Conservation (phyloP, 148 eudicot genomes). For the Diospyros lotus region DNA sequence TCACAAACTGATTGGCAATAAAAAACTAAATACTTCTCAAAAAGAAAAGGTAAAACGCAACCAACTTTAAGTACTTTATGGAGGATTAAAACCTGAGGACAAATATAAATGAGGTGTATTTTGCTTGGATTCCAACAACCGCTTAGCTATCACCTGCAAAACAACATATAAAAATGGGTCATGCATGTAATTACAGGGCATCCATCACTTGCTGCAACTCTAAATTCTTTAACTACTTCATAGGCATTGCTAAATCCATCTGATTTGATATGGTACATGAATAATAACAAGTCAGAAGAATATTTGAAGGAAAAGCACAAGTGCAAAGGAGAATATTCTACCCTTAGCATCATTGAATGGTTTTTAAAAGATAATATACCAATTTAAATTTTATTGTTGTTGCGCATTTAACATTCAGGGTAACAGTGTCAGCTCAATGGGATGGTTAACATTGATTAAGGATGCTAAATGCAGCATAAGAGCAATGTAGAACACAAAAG, state of each 20-base stretch:
- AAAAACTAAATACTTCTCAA: constrained; percentile 1
- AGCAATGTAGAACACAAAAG: neutral
- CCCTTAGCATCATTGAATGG: neutral
- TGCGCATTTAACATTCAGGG: neutral
- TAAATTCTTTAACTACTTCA: neutral
- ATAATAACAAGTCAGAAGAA: neutral
- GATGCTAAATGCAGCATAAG: neutral
- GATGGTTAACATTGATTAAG: neutral
- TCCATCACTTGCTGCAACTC: neutral
- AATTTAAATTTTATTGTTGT: neutral
- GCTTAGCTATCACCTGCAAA: constrained; percentile 81
- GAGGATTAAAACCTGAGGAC: constrained; percentile 52
- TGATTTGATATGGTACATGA: neutral
- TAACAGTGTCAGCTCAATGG: neutral
- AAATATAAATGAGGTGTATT: constrained; percentile 82
- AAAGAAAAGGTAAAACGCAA: too few relatives aligned
- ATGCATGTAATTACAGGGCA: neutral
- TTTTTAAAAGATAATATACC: neutral
- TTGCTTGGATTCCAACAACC: constrained; percentile 93
- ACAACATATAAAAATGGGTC: neutral
- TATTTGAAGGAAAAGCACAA: neutral
- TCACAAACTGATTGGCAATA: constrained; percentile 5
- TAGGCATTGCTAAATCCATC: neutral
- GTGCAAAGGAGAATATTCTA: neutral
- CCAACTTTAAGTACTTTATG: neutral